Base-by-base conservation (phyloP, 2,329 filamentous ascomycete species). In the Cladosporium sp. region DNA sequence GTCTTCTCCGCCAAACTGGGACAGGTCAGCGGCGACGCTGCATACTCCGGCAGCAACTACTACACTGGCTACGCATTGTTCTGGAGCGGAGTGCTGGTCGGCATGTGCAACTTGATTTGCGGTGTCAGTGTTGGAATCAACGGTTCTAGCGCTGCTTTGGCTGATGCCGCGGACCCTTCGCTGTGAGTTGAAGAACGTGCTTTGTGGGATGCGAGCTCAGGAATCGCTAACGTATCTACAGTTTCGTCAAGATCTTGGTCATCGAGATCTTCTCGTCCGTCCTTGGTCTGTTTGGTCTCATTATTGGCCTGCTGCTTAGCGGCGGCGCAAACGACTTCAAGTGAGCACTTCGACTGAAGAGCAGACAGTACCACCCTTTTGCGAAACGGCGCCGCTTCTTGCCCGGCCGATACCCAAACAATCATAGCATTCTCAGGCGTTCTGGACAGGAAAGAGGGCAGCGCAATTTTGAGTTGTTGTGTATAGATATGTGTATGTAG, bases 261-360 rank as follows among this genome's bases (percentile, higher is more conserved):
- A 96, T 99, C 75, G 96, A 99, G 81, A 99, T 99, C 78, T 99
- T 99, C 85, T 97, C 93, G 78, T 98, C 94, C 49, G 94, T 99
- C 59, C 86, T 99, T 12, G 95, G 96, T 70, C 88, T 99, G 3
- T 99, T 99, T 76, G 96, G 95, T 67, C 86, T 99, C 70, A 99
- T 99, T 76, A 89, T 99, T 72, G 95, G 96, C 55, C 86, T 99
- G 65, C 85, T 99, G 71, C 86, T 98, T 62, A 92, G 92, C 67
- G 86, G 90, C 78, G 96, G 95, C 80, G 93, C 95, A 30, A 78
- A 83, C 28, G 91, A 93, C 69, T 96, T 97, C 71, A 76, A 77
- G 57, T 77, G 67, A 71, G 44, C 30, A 26, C 36, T 10, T 32
- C 15, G 21, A 44, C 7, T 30, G 5, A n/a, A 54, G 41, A 57